Evolutionary conservation across 208 protist genomes (phyloP).

Genomic region (Acanthamoeba sp.): DNA sequence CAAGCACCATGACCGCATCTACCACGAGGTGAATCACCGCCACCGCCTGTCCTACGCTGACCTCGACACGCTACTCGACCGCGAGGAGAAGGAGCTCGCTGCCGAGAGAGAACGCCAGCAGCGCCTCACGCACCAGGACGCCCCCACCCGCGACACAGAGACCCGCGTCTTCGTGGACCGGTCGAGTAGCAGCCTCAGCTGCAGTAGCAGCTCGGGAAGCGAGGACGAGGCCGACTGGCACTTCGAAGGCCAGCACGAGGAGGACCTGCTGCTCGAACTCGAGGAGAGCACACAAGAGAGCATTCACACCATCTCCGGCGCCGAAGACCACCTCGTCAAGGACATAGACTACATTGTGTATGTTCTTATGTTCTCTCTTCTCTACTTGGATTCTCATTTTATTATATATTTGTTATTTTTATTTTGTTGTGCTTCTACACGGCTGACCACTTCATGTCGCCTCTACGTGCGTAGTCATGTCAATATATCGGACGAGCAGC

Average conservation of each 20-base stretch:
- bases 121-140: not conserved
- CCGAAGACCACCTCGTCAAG: slow-evolving; percentile 1
- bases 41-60: slow-evolving; percentile 53
- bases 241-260: not conserved
- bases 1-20: not conserved
- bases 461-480: not conserved
- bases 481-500: not conserved
- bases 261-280: slow-evolving; percentile 14
- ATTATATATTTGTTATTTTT: no score
- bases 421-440: no score
- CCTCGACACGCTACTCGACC: slow-evolving; percentile 7
- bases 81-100: not conserved
- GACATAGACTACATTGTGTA: slow-evolving; percentile 30
- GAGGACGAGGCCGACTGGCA: slow-evolving; percentile 14
- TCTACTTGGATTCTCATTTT: no score
- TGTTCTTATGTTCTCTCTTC: not conserved
- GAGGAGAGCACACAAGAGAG: not conserved
- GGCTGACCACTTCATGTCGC: no score
- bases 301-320: not conserved
- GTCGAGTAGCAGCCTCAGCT: not conserved
- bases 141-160: no score
- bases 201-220: not conserved
- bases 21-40: not conserved
- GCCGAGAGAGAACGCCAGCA: not conserved
- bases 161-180: not conserved